Conservation (phyloP, 768 basidiomycete genomes). For the Boletus vinaceobasis region DNA sequence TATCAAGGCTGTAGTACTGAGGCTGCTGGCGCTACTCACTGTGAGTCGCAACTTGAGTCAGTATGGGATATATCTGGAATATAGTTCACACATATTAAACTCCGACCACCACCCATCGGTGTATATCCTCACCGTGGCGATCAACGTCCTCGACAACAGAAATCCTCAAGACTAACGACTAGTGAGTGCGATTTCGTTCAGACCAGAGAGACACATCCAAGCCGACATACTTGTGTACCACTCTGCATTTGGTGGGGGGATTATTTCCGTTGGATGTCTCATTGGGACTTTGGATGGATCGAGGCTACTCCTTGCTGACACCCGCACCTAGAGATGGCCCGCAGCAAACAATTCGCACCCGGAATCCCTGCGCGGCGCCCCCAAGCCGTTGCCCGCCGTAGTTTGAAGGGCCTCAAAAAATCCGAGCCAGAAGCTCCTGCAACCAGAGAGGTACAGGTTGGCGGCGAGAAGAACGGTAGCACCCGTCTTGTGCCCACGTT, state of each 20-base stretch:
- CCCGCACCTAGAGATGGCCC: slow-evolving; percentile 63
- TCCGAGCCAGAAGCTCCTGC: slow-evolving; percentile 59
- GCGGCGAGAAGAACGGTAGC: slow-evolving; percentile 87
- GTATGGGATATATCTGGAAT: slow-evolving; percentile 15
- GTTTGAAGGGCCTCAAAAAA: slow-evolving; percentile 82
- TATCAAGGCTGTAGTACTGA: not conserved
- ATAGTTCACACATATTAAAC: slow-evolving; percentile 24
- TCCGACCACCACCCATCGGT: slow-evolving; percentile 18
- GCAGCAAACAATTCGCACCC: slow-evolving; percentile 80
- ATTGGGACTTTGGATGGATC: slow-evolving; percentile 34
- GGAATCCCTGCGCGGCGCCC: slow-evolving; percentile 81
- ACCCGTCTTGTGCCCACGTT: slow-evolving; percentile 82
- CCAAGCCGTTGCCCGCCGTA: slow-evolving; percentile 74
- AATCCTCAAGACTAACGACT: slow-evolving; percentile 43
- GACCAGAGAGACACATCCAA: not conserved
- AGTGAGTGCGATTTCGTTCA: slow-evolving; percentile 35
- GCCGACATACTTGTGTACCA: not conserved
- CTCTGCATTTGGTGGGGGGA: slow-evolving; percentile 1
- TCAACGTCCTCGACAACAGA: slow-evolving; percentile 31
- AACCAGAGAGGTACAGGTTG: slow-evolving; percentile 75
- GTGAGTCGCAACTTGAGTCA: not conserved
- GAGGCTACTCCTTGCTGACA: slow-evolving; percentile 17
- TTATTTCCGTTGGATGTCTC: slow-evolving; percentile 34
- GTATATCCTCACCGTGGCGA: slow-evolving; percentile 16
- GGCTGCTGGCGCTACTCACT: no score